These are phyloP conservation scores for Phaeosphaeria sp. DNA, from an alignment of 2,329 filamentous ascomycete genomes.

Conservation along the genomic window DNA sequence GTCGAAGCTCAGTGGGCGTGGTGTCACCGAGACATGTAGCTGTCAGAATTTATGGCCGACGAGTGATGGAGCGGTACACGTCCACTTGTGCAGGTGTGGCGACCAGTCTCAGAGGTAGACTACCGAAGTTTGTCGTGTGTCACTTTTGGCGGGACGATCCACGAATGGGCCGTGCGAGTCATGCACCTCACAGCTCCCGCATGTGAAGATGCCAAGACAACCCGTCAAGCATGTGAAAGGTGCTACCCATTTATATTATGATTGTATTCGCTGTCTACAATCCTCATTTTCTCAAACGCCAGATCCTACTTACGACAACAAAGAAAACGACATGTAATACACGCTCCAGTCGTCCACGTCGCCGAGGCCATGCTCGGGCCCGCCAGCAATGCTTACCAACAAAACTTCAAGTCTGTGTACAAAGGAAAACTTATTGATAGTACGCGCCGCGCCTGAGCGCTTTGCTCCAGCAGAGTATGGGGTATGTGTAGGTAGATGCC, in stretches of 20 bases:
- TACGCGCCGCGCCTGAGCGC: conserved; percentile 7
- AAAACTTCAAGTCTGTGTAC: conserved; percentile 28
- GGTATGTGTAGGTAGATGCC: conserved; percentile 33
- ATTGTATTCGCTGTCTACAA: background rate
- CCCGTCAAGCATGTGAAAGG: conserved; percentile 2
- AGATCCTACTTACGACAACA: background rate
- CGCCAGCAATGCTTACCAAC: conserved; percentile 41
- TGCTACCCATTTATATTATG: background rate
- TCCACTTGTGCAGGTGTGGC: conserved; percentile 15
- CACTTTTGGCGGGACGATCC: conserved; percentile 13
- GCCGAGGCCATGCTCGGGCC: conserved; percentile 19
- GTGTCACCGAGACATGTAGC: conserved; percentile 28
- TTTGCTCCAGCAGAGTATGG: conserved; percentile 14
- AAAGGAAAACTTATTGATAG: conserved; percentile 41
- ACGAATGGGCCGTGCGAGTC: conserved; percentile 11
- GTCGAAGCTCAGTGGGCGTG: conserved; percentile 8
- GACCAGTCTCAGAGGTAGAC: conserved; percentile 10
- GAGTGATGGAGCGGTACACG: conserved; percentile 5
- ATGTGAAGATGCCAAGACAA: conserved; percentile 36
- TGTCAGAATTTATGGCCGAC: conserved; percentile 1
- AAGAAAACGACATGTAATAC: conserved; percentile 16
- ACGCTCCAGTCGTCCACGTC: conserved; percentile 22
- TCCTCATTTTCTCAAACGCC: background rate
- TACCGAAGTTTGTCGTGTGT: conserved; percentile 12
- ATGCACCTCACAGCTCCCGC: conserved; percentile 5